A percentile compares a stretch with the other conserved stretches of the same genome.
Evolutionary conservation across 2,329 filamentous ascomycete species (phyloP).

Genomic region (Colletotrichum agaves): DNA sequence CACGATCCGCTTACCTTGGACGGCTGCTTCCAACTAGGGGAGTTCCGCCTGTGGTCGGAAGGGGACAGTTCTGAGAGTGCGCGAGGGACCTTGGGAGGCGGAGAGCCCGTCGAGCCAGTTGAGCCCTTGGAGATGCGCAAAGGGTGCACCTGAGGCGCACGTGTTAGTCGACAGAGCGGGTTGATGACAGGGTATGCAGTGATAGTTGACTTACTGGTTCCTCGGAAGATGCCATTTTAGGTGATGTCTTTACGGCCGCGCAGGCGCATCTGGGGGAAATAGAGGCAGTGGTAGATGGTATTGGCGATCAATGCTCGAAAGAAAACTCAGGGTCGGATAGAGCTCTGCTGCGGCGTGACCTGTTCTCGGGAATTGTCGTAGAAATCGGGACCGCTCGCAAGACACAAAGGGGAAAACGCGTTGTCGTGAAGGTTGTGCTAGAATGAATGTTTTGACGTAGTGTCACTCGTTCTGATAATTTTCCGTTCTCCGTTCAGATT

Average conservation of each 20-base stretch:
- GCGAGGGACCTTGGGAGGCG: slow-evolving; percentile 75
- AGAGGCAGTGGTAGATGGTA: slow-evolving; percentile 11
- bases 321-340: slow-evolving; percentile 20
- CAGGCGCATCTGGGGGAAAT: slow-evolving; percentile 20
- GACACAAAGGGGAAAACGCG: slow-evolving; percentile 33
- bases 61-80: slow-evolving; percentile 91
- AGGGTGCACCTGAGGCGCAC: slow-evolving; percentile 72
- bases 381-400: slow-evolving; percentile 13
- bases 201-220: slow-evolving; percentile 32
- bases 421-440: slow-evolving; percentile 26
- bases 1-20: slow-evolving; percentile 68
- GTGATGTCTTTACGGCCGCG: slow-evolving; percentile 19
- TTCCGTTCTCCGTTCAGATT: slow-evolving; percentile 19
- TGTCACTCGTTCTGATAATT: slow-evolving; percentile 7
- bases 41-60: slow-evolving; percentile 88
- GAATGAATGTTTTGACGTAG: slow-evolving; percentile 33
- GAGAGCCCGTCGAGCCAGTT: slow-evolving; percentile 54
- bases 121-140: slow-evolving; percentile 81
- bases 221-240: slow-evolving; percentile 37
- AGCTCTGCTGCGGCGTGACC: slow-evolving; percentile 12
- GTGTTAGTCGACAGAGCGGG: slow-evolving; percentile 1
- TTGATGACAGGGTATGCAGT: background rate
- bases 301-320: slow-evolving; percentile 16
- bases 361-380: slow-evolving; percentile 7
- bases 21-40: slow-evolving; percentile 88